These are phyloP conservation scores for Diutina pseudorugosa DNA, from an alignment of 1,139 yeast genomes.

Conservation along the genomic window DNA sequence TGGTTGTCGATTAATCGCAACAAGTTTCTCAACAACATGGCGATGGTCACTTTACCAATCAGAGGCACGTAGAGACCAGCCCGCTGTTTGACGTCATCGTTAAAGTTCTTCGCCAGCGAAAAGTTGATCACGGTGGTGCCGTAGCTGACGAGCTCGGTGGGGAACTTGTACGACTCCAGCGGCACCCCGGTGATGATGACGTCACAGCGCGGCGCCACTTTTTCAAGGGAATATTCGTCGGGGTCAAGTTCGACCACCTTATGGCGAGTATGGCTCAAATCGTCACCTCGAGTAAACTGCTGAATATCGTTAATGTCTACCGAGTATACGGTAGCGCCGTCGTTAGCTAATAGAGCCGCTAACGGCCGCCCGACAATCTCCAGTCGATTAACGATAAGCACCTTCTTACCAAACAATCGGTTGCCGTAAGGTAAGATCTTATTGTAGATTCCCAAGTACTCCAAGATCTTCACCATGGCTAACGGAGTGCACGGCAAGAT, in stretches of 20 bases:
- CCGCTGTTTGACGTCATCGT: constrained; percentile 61
- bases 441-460: constrained; percentile 82
- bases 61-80: constrained; percentile 92
- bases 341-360: constrained; percentile 92
- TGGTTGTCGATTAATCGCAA: constrained; percentile 67
- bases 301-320: constrained; percentile 82
- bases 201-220: constrained; percentile 66
- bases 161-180: constrained; percentile 68
- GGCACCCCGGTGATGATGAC: constrained; percentile 96
- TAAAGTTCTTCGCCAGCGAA: constrained; percentile 79
- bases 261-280: constrained; percentile 71
- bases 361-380: constrained; percentile 96
- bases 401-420: constrained; percentile 82
- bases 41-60: constrained; percentile 90
- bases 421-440: constrained; percentile 75
- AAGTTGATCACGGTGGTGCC: constrained; percentile 91
- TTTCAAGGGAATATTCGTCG: constrained; percentile 36
- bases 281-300: constrained; percentile 88
- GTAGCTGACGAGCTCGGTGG: constrained; percentile 62
- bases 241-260: constrained; percentile 61
- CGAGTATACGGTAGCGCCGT: constrained; percentile 93
- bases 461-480: constrained; percentile 87
- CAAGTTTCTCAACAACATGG: constrained; percentile 84
- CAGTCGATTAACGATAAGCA: constrained; percentile 82
- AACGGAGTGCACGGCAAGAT: constrained; percentile 93